Percentiles rank a stretch among this genome's conserved stretches.
These are phyloP conservation scores for Novymonas esmeraldas DNA, from an alignment of 208 protist genomes.

Conservation along the genomic window DNA sequence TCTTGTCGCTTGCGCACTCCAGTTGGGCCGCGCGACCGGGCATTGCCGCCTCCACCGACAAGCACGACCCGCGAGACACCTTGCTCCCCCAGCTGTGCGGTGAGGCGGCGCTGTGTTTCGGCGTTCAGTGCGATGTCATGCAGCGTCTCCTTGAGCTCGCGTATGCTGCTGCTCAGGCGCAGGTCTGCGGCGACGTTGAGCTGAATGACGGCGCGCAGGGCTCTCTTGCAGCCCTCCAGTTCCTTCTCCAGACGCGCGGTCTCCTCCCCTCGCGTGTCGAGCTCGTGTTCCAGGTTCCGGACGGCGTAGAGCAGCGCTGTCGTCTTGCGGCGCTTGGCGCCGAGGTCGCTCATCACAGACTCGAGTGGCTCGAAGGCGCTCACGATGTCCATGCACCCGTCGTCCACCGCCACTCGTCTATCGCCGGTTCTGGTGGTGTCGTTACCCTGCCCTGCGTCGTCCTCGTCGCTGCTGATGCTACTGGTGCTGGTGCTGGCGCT, in stretches of 20 bases:
- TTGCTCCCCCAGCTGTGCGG: constrained; percentile 36
- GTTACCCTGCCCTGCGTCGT: neutral
- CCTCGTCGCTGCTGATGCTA: neutral
- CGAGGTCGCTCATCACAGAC: constrained; percentile 18
- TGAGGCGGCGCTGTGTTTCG: constrained; percentile 40
- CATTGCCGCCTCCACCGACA: constrained; percentile 7
- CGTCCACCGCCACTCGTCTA: constrained; percentile 15
- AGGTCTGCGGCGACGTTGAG: constrained; percentile 43
- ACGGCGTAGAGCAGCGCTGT: constrained; percentile 24
- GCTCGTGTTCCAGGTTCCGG: constrained; percentile 38
- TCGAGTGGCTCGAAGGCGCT: constrained; percentile 29
- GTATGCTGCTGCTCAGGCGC: constrained; percentile 45
- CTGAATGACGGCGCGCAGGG: constrained; percentile 39
- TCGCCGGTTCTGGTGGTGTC: neutral
- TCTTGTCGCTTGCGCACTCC: constrained; percentile 7
- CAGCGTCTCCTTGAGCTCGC: constrained; percentile 59
- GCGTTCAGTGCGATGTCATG: constrained; percentile 70
- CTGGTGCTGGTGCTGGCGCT: neutral
- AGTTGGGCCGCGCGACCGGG: neutral
- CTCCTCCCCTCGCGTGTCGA: constrained; percentile 20
- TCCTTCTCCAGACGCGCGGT: constrained; percentile 32
- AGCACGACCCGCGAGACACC: constrained; percentile 35
- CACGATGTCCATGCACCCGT: constrained; percentile 23
- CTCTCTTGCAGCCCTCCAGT: constrained; percentile 20
- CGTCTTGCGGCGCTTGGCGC: constrained; percentile 17